Evolutionary conservation across 306 rosid species (phyloP).

Genomic region (Fagus crenata): DNA sequence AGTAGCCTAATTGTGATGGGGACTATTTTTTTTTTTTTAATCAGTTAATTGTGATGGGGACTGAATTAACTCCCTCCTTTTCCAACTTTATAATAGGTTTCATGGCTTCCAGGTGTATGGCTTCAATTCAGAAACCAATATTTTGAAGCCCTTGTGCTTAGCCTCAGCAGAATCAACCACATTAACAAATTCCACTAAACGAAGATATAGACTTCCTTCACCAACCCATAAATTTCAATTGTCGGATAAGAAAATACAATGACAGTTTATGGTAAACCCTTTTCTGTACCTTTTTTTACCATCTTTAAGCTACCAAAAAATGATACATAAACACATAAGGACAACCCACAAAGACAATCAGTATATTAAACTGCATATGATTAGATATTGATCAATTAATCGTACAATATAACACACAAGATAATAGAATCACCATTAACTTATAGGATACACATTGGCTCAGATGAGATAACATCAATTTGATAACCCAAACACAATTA

Average conservation of each 20-base stretch:
- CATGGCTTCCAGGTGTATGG: not conserved
- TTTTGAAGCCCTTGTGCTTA: slow-evolving; percentile 1
- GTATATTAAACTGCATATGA: not conserved
- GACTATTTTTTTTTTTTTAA: not conserved
- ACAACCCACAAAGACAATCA: not conserved
- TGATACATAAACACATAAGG: not conserved
- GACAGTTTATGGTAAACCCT: not conserved
- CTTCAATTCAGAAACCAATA: not conserved
- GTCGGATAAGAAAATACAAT: not conserved
- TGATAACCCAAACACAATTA: not conserved
- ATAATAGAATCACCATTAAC: not conserved
- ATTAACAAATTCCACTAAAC: not conserved
- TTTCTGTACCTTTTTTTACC: not conserved
- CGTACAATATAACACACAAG: not conserved
- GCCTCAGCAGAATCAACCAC: slow-evolving; percentile 2
- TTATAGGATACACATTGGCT: not conserved
- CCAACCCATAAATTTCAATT: not conserved
- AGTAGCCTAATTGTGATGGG: not conserved
- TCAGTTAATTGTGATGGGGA: not conserved
- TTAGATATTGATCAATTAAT: not conserved
- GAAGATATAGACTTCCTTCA: not conserved
- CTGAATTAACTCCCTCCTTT: not conserved
- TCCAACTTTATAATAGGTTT: not conserved
- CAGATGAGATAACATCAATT: not conserved
- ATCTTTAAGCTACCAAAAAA: not conserved